Conservation (phyloP, 192 early-diverging fungal genomes). For the Thoreauomyces humboldtii region DNA sequence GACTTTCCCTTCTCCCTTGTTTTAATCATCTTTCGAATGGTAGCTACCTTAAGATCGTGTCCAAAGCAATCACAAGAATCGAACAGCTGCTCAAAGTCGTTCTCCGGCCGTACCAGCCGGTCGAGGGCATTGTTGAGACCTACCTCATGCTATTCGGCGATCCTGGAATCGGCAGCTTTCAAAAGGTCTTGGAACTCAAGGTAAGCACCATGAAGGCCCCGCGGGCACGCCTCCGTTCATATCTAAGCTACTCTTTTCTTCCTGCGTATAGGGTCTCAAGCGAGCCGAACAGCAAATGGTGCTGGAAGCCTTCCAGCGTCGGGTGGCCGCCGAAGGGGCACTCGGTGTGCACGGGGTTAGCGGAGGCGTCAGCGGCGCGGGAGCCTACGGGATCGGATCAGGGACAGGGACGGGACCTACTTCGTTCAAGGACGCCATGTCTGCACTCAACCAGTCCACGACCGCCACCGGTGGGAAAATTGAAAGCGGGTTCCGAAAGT, state of each 20-base stretch:
- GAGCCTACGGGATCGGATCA: too few species aligned
- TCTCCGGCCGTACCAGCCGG: constrained; percentile 78
- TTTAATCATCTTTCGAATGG: too few species aligned
- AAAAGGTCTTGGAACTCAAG: constrained; percentile 84
- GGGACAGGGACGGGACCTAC: not conserved
- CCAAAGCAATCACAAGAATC: constrained; percentile 71
- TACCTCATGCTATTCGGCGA: constrained; percentile 85
- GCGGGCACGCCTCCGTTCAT: too few species aligned
- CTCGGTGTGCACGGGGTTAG: not conserved
- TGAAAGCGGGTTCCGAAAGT: constrained; percentile 26
- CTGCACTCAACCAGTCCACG: constrained; percentile 2
- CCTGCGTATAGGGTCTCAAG: constrained; percentile 46
- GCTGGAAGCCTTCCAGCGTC: constrained; percentile 36
- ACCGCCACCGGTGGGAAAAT: constrained; percentile 19
- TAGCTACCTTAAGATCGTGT: constrained; percentile 84
- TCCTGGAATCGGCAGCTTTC: constrained; percentile 64
- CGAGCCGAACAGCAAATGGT: constrained; percentile 37
- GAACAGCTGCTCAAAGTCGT: constrained; percentile 90
- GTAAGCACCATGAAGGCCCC: too few species aligned
- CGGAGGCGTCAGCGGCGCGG: not conserved
- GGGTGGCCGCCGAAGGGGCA: constrained; percentile 14
- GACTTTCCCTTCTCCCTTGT: not conserved
- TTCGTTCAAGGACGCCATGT: constrained; percentile 10
- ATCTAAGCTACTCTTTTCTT: too few species aligned
- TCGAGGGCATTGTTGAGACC: constrained; percentile 80